Conservation (phyloP, 306 rosid genomes). For the Acmispon strigosus region DNA sequence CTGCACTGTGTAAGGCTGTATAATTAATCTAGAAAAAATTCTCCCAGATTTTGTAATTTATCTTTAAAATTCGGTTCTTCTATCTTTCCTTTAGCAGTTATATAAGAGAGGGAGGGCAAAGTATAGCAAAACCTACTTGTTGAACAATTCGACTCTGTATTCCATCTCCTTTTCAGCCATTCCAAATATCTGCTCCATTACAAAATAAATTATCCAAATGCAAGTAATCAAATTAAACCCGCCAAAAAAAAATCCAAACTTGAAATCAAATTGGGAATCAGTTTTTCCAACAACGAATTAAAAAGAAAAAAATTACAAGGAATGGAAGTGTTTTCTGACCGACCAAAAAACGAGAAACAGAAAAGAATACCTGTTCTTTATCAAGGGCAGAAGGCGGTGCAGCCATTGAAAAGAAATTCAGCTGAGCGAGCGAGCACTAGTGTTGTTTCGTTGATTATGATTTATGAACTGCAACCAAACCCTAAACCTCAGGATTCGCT, state of each 20-base stretch:
- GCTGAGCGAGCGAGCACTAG: background rate
- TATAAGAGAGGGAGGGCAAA: background rate
- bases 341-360: background rate
- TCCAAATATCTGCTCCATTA: conserved; percentile 72
- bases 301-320: background rate
- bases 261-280: background rate
- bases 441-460: background rate
- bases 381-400: conserved; percentile 47
- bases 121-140: conserved; percentile 59
- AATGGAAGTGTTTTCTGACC: background rate
- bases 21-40: too few relatives aligned
- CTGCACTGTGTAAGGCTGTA: too few relatives aligned
- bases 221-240: background rate
- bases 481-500: background rate
- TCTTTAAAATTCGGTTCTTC: too few relatives aligned
- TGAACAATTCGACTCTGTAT: conserved; percentile 88
- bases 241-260: background rate
- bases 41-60: too few relatives aligned
- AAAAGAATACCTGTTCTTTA: conserved; percentile 63
- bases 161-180: conserved; percentile 99
- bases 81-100: too few relatives aligned
- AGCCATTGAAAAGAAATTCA: conserved; percentile 44
- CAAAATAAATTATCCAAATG: conserved; percentile 4
- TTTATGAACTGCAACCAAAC: background rate
- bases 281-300: background rate